Percentiles rank a stretch among this genome's conserved stretches.
phyloP scores from a whole-genome alignment of 108 stramenopile species.

The Aurantiochytrium sp. region DNA sequence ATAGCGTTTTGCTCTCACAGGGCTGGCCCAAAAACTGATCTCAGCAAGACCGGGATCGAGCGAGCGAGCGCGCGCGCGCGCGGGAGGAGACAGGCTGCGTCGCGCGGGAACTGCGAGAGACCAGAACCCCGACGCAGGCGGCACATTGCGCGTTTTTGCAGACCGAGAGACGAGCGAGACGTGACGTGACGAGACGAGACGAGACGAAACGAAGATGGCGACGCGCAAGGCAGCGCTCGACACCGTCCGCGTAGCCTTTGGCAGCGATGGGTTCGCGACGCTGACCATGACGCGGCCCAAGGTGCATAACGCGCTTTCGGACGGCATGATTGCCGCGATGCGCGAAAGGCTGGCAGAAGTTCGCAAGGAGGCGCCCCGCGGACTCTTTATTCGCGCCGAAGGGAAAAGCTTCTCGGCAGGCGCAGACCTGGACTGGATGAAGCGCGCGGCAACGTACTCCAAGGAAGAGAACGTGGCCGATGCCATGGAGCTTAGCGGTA shows the following conservation, averaged over 20 bases:
- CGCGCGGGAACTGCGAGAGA: too few relatives aligned
- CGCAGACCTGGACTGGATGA: constrained; percentile 11
- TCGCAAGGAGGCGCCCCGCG: background rate
- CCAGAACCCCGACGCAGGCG: too few relatives aligned
- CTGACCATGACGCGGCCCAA: background rate
- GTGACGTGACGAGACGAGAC: too few relatives aligned
- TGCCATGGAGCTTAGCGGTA: background rate
- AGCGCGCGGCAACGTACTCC: background rate
- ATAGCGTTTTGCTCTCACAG: too few relatives aligned
- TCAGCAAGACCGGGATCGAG: too few relatives aligned
- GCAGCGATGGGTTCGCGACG: background rate
- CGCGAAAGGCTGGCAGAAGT: background rate
- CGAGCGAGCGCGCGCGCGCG: too few relatives aligned
- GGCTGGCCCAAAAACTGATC: too few relatives aligned
- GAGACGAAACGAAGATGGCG: too few relatives aligned
- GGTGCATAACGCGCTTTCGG: constrained; percentile 3
- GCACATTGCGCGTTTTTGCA: too few relatives aligned
- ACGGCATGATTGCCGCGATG: background rate
- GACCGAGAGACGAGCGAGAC: too few relatives aligned
- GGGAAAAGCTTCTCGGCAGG: constrained; percentile 12
- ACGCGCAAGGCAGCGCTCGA: too few relatives aligned
- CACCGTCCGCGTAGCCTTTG: background rate
- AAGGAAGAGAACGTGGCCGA: background rate
- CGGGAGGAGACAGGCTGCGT: too few relatives aligned
- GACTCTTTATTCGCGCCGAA: background rate